phyloP scores from a whole-genome alignment of 495 filamentous ascomycete species.

The Cetradonia linearis region DNA sequence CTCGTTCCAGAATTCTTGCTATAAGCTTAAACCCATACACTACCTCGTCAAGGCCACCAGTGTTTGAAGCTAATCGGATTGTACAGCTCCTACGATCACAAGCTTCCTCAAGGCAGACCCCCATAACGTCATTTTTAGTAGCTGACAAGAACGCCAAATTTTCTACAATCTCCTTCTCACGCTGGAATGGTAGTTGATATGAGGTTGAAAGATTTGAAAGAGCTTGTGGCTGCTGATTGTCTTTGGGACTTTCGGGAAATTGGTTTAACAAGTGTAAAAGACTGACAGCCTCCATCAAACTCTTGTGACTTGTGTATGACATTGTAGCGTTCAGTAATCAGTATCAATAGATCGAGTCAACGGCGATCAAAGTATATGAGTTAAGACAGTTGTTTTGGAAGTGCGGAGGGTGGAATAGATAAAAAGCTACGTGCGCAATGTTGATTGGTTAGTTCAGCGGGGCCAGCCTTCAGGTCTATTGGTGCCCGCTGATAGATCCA shows the following conservation, averaged over 20 bases:
- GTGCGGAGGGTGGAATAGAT: too few species aligned
- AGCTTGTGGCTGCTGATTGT: conserved; percentile 18
- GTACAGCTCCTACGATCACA: conserved; percentile 23
- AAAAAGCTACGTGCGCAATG: too few species aligned
- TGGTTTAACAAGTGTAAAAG: conserved; percentile 19
- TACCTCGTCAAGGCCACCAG: conserved; percentile 19
- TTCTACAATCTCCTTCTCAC: conserved; percentile 20
- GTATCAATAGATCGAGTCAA: too few species aligned
- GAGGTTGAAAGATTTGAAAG: conserved; percentile 17
- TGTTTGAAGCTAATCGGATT: conserved; percentile 20
- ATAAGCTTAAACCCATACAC: conserved; percentile 25
- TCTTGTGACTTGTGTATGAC: too few species aligned
- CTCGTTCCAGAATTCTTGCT: conserved; percentile 24
- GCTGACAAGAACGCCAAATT: conserved; percentile 19
- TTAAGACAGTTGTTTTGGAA: too few species aligned
- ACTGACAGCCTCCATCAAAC: conserved; percentile 19
- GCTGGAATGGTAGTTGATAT: conserved; percentile 19
- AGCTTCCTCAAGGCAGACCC: conserved; percentile 30
- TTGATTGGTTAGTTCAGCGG: too few species aligned
- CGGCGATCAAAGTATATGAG: too few species aligned
- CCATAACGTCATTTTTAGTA: conserved; percentile 20
- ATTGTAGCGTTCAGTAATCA: too few species aligned
- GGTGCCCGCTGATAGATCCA: too few species aligned
- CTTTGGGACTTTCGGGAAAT: conserved; percentile 19
- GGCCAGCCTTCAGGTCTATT: too few species aligned